Evolutionary conservation across 352 stramenopile genomes (phyloP), one percentile per base, ranked within the genome.

Genomic region (Phytophthora palmivora): DNA sequence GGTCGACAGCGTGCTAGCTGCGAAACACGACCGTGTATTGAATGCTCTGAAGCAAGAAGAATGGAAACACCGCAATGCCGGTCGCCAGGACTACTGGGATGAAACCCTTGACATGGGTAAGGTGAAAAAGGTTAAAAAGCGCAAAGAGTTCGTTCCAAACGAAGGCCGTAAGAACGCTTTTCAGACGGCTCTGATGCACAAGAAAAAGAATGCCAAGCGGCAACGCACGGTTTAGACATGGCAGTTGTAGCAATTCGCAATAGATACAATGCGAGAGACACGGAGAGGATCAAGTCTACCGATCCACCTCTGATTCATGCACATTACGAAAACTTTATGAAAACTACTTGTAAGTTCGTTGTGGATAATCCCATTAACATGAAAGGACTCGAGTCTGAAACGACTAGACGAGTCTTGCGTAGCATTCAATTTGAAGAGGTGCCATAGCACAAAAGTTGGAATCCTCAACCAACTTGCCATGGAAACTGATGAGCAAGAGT

Each of bases 81-180:
- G 74, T 15, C 82, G 82, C 14, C 84, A 88, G 44, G 86, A 90
- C 65, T 84, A 79, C 28, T 95, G 87, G 87, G 78, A 95, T 53
- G 82, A 90, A 36, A 79, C 79, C 16, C 71, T 95, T 2, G 87
- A 95, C 55, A 47, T 53, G 8, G 87, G 87, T 33, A 90, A 95
- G 48, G 49, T 87, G 8, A 93, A 93, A 57, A 95, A 93, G 70
- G 64, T 93, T 47, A 91, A 91, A 70, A 91, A 92, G 63, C 80
- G 83, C 49, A 93, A 91, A 47, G 82, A 89, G 45, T 95, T 95
- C 55, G 70, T 91, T 14, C 24, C 82, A 7, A 95, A 95, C 56
- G 72, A 95, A 79, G 87, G 87, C 43, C 67, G 60, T 37, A 60
- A 71, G 15, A 95, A 95, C 65, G 74, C 67, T 26, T 95, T 95